Percentiles rank a stretch among this genome's conserved stretches.
These are phyloP conservation scores for Pueraria montana DNA, from an alignment of 306 rosid genomes.

Conservation along the genomic window DNA sequence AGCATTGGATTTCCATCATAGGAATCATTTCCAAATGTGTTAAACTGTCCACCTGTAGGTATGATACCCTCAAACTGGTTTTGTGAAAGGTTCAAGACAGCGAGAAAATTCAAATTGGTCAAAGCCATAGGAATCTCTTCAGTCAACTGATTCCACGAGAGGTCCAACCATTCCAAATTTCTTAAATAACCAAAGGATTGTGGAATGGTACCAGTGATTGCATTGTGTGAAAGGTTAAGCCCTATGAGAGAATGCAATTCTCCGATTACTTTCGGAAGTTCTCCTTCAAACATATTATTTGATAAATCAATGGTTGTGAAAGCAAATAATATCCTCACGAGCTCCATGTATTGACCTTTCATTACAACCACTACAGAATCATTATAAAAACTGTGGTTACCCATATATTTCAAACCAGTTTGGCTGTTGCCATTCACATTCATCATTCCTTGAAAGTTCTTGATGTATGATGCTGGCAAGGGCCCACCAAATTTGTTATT, in stretches of 20 bases:
- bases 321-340: background rate
- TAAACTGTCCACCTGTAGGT: no score
- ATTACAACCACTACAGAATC: no score
- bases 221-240: conserved; percentile 52
- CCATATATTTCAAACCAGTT: no score
- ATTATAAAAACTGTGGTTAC: no score
- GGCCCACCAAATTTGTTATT: no score
- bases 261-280: conserved; percentile 47
- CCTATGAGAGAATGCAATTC: conserved; percentile 44
- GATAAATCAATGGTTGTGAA: conserved; percentile 55
- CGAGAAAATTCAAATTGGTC: conserved; percentile 39
- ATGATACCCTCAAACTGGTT: conserved; percentile 50
- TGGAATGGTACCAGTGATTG: conserved; percentile 52
- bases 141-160: conserved; percentile 36
- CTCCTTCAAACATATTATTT: conserved; percentile 55
- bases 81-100: conserved; percentile 44
- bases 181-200: conserved; percentile 35
- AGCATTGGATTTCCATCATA: no score
- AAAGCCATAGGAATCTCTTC: conserved; percentile 46
- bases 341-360: background rate
- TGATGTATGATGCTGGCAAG: no score
- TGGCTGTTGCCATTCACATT: no score
- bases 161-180: conserved; percentile 50
- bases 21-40: no score
- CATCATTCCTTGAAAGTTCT: no score